Evolutionary conservation across 345 rosid species (phyloP), one percentile per base, ranked within the genome.

Genomic region (Acer yangbiense): DNA sequence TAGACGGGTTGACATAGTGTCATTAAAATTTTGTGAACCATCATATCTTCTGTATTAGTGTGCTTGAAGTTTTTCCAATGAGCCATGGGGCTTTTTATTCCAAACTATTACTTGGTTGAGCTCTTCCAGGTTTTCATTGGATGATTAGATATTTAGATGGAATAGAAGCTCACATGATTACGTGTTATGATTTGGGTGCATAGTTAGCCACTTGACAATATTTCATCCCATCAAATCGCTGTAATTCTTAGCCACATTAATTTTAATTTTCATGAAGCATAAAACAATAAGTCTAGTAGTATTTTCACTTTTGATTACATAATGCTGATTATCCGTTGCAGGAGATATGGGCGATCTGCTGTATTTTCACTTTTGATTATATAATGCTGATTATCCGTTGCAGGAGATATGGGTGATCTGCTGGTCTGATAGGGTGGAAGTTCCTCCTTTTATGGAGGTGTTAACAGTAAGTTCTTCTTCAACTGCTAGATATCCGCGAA

Each of bases 341-440:
- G 85, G 85, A 68, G 85, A 82, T n/a, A 17, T 80, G 23, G 43
- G 66, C 2, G 75, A 72, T 72, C 75, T 82, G 8, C 63, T 79
- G 32, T 11, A 64, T 35, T 8, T 74, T 48, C 35, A 6, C 44
- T 29, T 73, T 35, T n/a, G 32, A 20, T 2, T 23, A 0, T 27
- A 1, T 25, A 10, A 5, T 23, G n/a, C n/a, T 74, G 23, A 62
- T 29, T 32, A 21, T 61, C 63, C 1, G 29, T 68, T 76, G 66
- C 82, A 82, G 85, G 85, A 68, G 85, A 82, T n/a, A 17, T 80
- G 23, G 43, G 66, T 4, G 75, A 72, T 72, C 75, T 82, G 8
- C 63, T 79, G 32, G 61, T 75, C 44, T 79, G 44, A 73, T 58
- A 11, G 71, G 65, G 35, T 18, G 12, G 35, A 14, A 27, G 2